Evolutionary conservation across 495 filamentous ascomycete genomes (phyloP), one percentile per base, ranked within the genome.

Genomic region (Terfezia boudieri): DNA sequence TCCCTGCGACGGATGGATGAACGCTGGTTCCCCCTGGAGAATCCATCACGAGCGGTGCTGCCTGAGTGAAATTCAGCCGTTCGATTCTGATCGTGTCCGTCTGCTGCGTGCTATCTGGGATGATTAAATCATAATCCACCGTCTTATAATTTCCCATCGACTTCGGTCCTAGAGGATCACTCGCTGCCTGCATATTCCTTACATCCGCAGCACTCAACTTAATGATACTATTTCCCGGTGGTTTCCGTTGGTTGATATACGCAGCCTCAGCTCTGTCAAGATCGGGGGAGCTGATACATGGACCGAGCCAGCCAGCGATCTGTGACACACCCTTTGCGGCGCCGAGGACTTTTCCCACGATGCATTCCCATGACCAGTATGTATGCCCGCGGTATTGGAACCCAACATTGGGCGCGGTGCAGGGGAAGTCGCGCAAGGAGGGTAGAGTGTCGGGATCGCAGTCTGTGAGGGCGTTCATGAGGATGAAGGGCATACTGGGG

Each of bases 321-420:
- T 79, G 72, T 26, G 74, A 75, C 61, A 81, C 83, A 17, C 80
- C 81, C 54, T 81, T 83, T 3, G 81, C 83, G 7, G 74, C 74
- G 1, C 76, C 76, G 8, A 94, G 77, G 23, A 84, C 80, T 61
- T 83, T 84, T 22, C 80, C 81, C 8, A 84, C 77, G 56, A 85
- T 80, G 58, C 71, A 81, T 38, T 72, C 65, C 51, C 75, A 74
- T 6, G 78, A 74, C 80, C 81, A 85, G 69, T 83, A 85, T 2
- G 81, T 83, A 63, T 74, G 73, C 43, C 70, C 73, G 46, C 76
- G 73, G 61, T 83, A 83, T 63, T 85, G 81, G 66, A 85, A 83
- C 17, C 81, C 81, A 57, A 76, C 74, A 55, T 76, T 71, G 2
- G 78, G 76, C 49, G 76, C 70, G 59, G 76, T 70, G 60, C 81